Conservation (phyloP, 257 asterid species). For the Cynanchum wilfordii region DNA sequence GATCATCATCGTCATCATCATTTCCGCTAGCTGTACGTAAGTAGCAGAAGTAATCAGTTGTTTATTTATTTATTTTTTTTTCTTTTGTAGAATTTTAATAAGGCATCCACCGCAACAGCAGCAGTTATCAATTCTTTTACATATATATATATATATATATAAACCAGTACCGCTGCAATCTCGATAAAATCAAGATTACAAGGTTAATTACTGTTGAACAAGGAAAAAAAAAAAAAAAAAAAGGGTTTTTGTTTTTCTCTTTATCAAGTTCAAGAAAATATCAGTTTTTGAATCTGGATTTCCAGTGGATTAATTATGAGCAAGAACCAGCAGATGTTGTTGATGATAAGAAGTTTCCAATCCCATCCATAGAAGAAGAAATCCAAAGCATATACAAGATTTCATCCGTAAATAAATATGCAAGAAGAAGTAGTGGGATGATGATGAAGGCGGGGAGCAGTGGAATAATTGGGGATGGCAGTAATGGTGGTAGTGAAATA, state of each 20-base stretch:
- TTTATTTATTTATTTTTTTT: too few species aligned
- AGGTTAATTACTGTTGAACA: neutral
- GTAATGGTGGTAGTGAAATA: constrained; percentile 25
- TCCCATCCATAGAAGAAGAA: constrained; percentile 9
- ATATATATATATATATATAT: too few species aligned
- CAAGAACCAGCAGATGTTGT: neutral
- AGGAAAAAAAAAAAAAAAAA: too few species aligned
- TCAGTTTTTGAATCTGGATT: constrained; percentile 24
- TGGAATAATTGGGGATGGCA: constrained; percentile 13
- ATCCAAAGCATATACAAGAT: neutral
- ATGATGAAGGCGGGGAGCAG: constrained; percentile 17
- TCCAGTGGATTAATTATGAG: constrained; percentile 18
- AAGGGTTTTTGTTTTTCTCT: neutral
- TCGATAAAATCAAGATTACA: constrained; percentile 8
- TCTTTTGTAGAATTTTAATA: too few species aligned
- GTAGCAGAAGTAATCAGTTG: constrained; percentile 12
- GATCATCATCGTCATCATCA: constrained; percentile 31
- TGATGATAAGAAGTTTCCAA: constrained; percentile 6
- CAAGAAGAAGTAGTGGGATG: constrained; percentile 20
- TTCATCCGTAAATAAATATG: constrained; percentile 1
- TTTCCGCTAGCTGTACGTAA: constrained; percentile 8
- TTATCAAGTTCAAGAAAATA: neutral
- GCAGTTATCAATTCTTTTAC: too few species aligned
- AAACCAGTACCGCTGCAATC: too few species aligned
- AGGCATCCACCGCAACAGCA: too few species aligned